phyloP scores from a whole-genome alignment of 345 rosid genomes.

The Carallia brachiata region DNA sequence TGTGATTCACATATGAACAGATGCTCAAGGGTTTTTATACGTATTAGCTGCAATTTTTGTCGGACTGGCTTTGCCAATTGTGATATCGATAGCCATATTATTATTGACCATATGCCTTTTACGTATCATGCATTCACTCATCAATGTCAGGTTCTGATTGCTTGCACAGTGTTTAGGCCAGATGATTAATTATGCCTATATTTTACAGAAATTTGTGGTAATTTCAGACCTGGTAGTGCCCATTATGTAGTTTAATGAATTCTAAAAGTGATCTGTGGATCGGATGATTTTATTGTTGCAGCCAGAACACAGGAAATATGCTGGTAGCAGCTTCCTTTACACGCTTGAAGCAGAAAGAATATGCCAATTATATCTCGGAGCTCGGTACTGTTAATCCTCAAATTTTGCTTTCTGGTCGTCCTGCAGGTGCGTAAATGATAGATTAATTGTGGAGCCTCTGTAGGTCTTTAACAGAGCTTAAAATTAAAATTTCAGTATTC shows the following conservation, averaged over 20 bases:
- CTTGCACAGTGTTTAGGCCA: too few species aligned
- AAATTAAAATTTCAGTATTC: constrained; percentile 15
- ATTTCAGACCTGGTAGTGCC: too few species aligned
- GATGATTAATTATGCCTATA: too few species aligned
- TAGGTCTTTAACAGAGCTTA: neutral
- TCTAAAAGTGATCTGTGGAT: constrained; percentile 8
- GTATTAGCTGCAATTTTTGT: too few species aligned
- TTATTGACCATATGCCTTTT: too few species aligned
- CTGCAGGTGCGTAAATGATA: constrained; percentile 56
- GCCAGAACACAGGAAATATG: constrained; percentile 74
- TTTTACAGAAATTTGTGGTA: too few species aligned
- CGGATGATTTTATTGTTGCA: constrained; percentile 27
- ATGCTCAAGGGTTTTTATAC: too few species aligned
- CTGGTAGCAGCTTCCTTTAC: constrained; percentile 75
- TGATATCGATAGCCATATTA: too few species aligned
- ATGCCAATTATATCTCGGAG: constrained; percentile 57
- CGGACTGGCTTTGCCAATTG: too few species aligned
- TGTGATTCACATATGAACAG: too few species aligned
- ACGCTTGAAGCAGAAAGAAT: constrained; percentile 34
- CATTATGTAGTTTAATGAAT: neutral
- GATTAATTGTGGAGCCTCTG: neutral
- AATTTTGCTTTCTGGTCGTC: constrained; percentile 80
- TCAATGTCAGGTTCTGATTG: too few species aligned
- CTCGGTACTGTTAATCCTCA: constrained; percentile 72
- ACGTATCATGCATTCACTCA: too few species aligned